Conservation (phyloP, 768 basidiomycete species). For the Collybia nuda region DNA sequence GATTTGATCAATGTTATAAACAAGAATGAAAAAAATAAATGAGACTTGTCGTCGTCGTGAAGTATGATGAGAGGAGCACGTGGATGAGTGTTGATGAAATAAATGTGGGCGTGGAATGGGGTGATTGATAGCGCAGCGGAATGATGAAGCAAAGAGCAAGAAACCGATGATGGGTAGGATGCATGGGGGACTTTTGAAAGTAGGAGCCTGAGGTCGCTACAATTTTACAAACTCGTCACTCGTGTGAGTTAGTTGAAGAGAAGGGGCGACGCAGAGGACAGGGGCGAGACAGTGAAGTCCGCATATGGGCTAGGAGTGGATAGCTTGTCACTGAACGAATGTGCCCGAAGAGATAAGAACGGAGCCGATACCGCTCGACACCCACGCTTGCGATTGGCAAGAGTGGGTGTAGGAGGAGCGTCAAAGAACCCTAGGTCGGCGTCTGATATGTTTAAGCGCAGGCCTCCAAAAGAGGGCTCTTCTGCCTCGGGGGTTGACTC, state of each 20-base stretch:
- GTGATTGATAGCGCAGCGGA: conserved; percentile 14
- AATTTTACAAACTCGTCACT: no score
- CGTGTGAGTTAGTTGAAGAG: conserved; percentile 42
- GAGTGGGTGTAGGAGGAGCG: conserved; percentile 3
- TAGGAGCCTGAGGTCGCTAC: conserved; percentile 1
- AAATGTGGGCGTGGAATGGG: conserved; percentile 16
- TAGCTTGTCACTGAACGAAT: conserved; percentile 11
- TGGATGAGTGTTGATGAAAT: conserved; percentile 19
- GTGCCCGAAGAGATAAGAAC: conserved; percentile 13
- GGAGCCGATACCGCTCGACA: conserved; percentile 8
- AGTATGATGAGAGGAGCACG: conserved; percentile 13
- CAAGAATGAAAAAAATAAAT: conserved; percentile 27
- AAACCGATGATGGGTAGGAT: conserved; percentile 12
- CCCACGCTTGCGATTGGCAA: conserved; percentile 6
- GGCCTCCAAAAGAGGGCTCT: conserved; percentile 35
- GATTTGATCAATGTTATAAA: conserved; percentile 27
- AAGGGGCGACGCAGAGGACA: conserved; percentile 41
- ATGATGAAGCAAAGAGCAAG: conserved; percentile 6
- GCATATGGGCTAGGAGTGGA: conserved; percentile 16
- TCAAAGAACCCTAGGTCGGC: conserved; percentile 7
- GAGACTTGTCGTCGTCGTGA: conserved; percentile 8
- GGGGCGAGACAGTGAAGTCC: conserved; percentile 29
- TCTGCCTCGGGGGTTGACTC: conserved; percentile 57
- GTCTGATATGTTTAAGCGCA: conserved; percentile 36
- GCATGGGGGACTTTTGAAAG: conserved; percentile 11